phyloP scores from a whole-genome alignment of 768 basidiomycete genomes.

The Suillus hirtellus region DNA sequence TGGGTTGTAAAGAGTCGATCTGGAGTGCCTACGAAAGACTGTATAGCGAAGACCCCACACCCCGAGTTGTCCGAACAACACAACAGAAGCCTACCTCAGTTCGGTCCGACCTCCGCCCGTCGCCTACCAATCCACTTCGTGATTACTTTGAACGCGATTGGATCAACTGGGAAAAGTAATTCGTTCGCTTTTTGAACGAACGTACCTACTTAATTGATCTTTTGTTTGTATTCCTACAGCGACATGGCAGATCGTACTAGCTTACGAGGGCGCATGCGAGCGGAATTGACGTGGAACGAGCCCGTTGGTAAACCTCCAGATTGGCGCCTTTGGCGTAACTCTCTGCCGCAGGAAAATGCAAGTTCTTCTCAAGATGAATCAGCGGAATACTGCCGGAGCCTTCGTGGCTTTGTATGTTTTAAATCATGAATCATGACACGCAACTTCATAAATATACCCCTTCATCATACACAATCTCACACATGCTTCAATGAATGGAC shows the following conservation, averaged over 20 bases:
- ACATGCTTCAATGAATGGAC: neutral
- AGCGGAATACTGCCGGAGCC: constrained; percentile 36
- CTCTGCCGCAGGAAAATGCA: constrained; percentile 18
- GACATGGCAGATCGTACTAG: constrained; percentile 76
- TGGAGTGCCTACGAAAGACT: constrained; percentile 62
- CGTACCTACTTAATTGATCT: constrained; percentile 13
- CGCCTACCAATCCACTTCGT: constrained; percentile 38
- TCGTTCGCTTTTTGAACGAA: constrained; percentile 1
- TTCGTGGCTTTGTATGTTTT: constrained; percentile 58
- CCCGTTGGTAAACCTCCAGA: constrained; percentile 50
- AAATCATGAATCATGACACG: constrained; percentile 32
- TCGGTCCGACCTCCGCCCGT: constrained; percentile 19
- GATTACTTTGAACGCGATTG: constrained; percentile 69
- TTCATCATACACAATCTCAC: neutral
- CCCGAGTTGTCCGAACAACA: constrained; percentile 38
- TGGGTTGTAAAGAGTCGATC: constrained; percentile 69
- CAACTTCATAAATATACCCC: neutral
- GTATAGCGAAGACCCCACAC: constrained; percentile 38
- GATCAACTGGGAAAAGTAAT: constrained; percentile 71
- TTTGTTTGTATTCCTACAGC: constrained; percentile 35
- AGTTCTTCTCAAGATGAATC: constrained; percentile 22
- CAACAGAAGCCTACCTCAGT: constrained; percentile 23
- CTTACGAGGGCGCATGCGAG: constrained; percentile 51
- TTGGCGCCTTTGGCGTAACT: constrained; percentile 52
- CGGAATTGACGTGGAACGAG: constrained; percentile 53